Evolutionary conservation across 768 basidiomycete genomes (phyloP), one percentile per base, ranked within the genome.

Genomic region (Auriculariales sp.): DNA sequence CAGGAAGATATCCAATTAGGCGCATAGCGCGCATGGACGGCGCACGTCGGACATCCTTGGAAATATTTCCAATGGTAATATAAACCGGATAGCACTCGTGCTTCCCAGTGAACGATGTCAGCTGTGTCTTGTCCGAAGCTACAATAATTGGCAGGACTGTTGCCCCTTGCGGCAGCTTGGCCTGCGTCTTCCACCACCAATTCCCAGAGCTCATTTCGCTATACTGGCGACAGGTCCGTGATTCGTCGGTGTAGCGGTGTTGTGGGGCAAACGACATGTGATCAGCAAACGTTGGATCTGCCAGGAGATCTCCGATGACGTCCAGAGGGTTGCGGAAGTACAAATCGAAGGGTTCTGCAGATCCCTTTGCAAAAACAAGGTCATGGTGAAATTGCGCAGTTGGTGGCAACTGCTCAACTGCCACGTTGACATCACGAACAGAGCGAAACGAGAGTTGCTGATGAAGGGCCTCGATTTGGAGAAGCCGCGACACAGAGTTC

Each of bases 21-120:
- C 71, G 55, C 14, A 54, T 59, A 0, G 66, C 68, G 14, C 60
- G 61, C 6, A 49, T 24, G 1, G 63, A 66, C 0, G 69, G 68
- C 49, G 71, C 58, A 0, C 64, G 55, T 0, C 66, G 56, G 14
- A 71, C 62, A 2, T 63, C 56, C 49, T 72, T 73, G 0, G 64
- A 60, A 3, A 75, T 59, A 49, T 71, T 71, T 0, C 68, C 71
- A 28, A 71, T 58, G 1, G 69, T 68, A 0, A 72, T 50, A 54
- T 74, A 74, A 0, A 74, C 64, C 0, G 73, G 73, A 28, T 51
- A 51, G 22, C 46, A 44, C 15, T 19, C 22, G 24, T 58, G 39
- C n/a, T 58, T 42, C 2, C 59, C 59, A 3, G 47, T 46, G 49
- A 59, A 58, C 32, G 36, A 36, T 2, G 55, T 53, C 27, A 58